Conservation (phyloP, 371 early-diverging fungal species). For the Syncephalastrum monosporum region DNA sequence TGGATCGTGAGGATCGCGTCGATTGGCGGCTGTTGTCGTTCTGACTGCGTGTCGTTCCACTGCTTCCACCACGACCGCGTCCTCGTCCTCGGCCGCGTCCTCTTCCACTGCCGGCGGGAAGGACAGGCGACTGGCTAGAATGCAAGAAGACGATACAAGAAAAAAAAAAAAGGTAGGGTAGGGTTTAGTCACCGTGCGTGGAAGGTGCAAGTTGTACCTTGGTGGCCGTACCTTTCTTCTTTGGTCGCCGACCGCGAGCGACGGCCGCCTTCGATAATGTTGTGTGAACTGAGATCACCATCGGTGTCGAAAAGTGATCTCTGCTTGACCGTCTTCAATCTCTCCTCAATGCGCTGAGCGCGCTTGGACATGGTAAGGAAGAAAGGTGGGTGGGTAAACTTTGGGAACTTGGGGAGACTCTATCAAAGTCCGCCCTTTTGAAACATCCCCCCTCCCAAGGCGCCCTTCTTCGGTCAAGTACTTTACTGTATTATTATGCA, state of each 20-base stretch:
- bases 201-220: too few species aligned
- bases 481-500: too few species aligned
- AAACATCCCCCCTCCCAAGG: too few species aligned
- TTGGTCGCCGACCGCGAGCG: not conserved
- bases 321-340: slow-evolving; percentile 17
- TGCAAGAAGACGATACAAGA: too few species aligned
- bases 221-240: too few species aligned
- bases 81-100: slow-evolving; percentile 15
- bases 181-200: too few species aligned
- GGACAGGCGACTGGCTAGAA: too few species aligned
- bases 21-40: not conserved
- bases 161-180: too few species aligned
- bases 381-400: too few species aligned
- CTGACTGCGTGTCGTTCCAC: not conserved
- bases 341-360: slow-evolving; percentile 22
- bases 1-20: not conserved
- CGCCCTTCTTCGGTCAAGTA: too few species aligned
- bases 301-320: slow-evolving; percentile 47
- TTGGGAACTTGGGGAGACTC: too few species aligned
- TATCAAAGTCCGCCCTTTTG: too few species aligned
- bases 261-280: slow-evolving; percentile 29
- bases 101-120: not conserved
- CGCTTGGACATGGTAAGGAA: slow-evolving; percentile 19
- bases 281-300: slow-evolving; percentile 39
- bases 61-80: not conserved